A percentile compares a stretch with the other conserved stretches of the same genome.
phyloP scores from a whole-genome alignment of 352 stramenopile species.

The Pythium folliculosum region DNA sequence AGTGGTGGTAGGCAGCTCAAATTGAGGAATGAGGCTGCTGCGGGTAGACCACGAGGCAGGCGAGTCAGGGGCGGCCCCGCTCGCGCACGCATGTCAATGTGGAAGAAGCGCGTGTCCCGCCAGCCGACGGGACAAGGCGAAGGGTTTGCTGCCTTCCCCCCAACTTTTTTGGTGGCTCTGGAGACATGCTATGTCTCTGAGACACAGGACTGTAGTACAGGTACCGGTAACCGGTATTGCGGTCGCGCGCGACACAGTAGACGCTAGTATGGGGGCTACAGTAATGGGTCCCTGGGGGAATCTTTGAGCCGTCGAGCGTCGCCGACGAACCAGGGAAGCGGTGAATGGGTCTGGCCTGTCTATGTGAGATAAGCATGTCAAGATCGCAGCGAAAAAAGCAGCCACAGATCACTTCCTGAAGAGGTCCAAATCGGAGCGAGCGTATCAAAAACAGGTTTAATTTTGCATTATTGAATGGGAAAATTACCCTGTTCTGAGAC shows the following conservation, averaged over 20 bases:
- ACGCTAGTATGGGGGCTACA: too few relatives aligned
- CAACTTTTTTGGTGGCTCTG: too few relatives aligned
- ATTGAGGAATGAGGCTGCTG: not conserved
- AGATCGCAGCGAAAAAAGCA: slow-evolving; percentile 4
- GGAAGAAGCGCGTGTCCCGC: not conserved
- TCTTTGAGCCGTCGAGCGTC: not conserved
- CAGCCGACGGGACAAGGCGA: not conserved
- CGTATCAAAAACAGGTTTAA: too few relatives aligned
- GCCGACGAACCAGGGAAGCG: not conserved
- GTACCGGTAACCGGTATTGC: too few relatives aligned
- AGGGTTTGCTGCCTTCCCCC: not conserved
- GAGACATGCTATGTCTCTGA: too few relatives aligned
- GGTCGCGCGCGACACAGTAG: not conserved
- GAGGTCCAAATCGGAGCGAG: too few relatives aligned
- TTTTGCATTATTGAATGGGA: too few relatives aligned
- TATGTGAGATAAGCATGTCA: slow-evolving; percentile 22
- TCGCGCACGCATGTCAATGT: not conserved
- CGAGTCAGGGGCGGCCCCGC: too few relatives aligned
- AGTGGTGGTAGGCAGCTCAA: not conserved
- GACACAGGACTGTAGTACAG: too few relatives aligned
- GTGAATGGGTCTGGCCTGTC: not conserved
- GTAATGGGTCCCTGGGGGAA: not conserved
- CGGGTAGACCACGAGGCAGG: too few relatives aligned
- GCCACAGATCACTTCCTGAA: not conserved
- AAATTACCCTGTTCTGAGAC: too few relatives aligned